These are phyloP conservation scores for Xylaria telfairii DNA, from an alignment of 495 filamentous ascomycete genomes.

Conservation along the genomic window DNA sequence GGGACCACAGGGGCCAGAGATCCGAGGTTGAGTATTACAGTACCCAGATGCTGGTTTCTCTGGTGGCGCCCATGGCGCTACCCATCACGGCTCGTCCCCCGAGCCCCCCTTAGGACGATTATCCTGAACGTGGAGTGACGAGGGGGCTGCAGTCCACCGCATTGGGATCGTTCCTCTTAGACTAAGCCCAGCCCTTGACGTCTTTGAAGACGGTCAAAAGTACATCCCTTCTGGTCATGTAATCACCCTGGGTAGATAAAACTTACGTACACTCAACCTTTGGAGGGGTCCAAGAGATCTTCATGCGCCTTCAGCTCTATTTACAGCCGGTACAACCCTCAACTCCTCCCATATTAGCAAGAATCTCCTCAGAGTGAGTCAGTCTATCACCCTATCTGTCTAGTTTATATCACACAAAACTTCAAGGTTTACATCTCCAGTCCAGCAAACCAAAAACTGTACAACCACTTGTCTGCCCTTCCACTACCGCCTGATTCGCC, in stretches of 20 bases:
- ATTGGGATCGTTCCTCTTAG: slow-evolving; percentile 20
- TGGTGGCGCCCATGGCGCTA: slow-evolving; percentile 24
- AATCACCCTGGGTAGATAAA: slow-evolving; percentile 7
- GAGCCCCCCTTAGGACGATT: slow-evolving; percentile 18
- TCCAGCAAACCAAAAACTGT: slow-evolving; percentile 9
- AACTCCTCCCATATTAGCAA: slow-evolving; percentile 17
- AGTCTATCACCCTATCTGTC: background rate
- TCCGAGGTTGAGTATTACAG: slow-evolving; percentile 18
- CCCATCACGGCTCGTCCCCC: slow-evolving; percentile 23
- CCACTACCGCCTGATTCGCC: background rate
- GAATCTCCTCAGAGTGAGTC: background rate
- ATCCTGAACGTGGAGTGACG: slow-evolving; percentile 22
- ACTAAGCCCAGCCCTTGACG: slow-evolving; percentile 28
- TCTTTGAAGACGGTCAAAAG: slow-evolving; percentile 22
- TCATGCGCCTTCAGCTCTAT: slow-evolving; percentile 22
- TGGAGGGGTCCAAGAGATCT: slow-evolving; percentile 3
- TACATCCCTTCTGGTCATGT: slow-evolving; percentile 18
- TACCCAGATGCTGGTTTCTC: slow-evolving; percentile 19
- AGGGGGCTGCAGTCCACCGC: slow-evolving; percentile 22
- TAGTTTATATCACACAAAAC: slow-evolving; percentile 8
- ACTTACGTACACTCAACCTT: slow-evolving; percentile 23
- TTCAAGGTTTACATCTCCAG: background rate
- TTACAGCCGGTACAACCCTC: slow-evolving; percentile 16
- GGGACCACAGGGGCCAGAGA: slow-evolving; percentile 18
- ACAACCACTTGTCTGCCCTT: background rate